These are phyloP conservation scores for Meira nashicola DNA, from an alignment of 1,284 basidiomycete genomes.

Conservation along the genomic window DNA sequence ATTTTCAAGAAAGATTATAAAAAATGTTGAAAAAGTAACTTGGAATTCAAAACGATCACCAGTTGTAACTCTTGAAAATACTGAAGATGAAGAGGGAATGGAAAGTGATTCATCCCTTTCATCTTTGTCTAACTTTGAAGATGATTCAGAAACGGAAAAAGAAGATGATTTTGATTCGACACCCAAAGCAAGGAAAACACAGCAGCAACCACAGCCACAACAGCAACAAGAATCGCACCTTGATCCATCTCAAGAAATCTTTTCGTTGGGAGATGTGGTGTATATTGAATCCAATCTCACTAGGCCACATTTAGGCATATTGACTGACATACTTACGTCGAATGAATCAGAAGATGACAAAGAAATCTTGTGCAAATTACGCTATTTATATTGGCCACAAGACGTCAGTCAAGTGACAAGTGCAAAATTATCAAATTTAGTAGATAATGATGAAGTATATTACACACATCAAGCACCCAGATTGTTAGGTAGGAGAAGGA, in stretches of 20 bases:
- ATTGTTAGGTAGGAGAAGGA: not conserved
- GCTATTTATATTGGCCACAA: conserved; percentile 1
- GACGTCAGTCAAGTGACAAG: not conserved
- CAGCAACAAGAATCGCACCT: too few relatives aligned
- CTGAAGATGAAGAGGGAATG: too few relatives aligned
- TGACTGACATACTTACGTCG: not conserved
- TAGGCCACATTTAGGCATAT: not conserved
- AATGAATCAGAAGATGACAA: not conserved
- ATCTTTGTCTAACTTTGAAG: too few relatives aligned
- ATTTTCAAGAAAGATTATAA: too few relatives aligned
- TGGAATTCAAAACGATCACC: too few relatives aligned
- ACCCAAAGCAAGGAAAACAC: too few relatives aligned
- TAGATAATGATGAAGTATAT: not conserved
- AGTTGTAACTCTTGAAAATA: too few relatives aligned
- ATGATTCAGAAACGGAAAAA: too few relatives aligned
- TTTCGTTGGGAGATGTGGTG: not conserved
- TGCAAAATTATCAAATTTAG: not conserved
- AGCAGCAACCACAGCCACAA: too few relatives aligned
- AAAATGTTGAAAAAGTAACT: too few relatives aligned
- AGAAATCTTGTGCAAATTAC: not conserved
- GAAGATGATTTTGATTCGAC: too few relatives aligned
- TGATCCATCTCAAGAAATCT: not conserved
- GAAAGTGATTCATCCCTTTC: too few relatives aligned
- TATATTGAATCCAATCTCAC: not conserved
- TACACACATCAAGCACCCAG: not conserved